Evolutionary conservation across 2,329 filamentous ascomycete species (phyloP), one percentile per base, ranked within the genome.

Genomic region (Colletotrichum sp.): DNA sequence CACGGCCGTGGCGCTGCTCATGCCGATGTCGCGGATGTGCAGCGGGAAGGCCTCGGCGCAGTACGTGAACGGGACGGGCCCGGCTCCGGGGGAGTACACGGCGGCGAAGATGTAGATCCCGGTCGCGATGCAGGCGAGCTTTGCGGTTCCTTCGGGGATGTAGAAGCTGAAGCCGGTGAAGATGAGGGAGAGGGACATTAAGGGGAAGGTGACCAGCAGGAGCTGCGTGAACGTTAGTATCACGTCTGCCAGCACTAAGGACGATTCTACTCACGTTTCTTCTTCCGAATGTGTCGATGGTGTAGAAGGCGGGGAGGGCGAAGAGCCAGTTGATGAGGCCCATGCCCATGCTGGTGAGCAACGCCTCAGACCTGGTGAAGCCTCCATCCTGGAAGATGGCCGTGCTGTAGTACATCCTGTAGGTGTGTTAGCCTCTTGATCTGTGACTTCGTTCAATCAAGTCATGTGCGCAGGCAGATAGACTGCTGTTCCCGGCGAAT

Each of bases 11-110:
- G 85, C 83, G 39, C 71, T 73, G 0, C 88, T 84, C 90, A 91
- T 91, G 16, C 89, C 90, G 69, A 90, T 86, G 12, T 88, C 88
- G 65, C 90, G 87, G 13, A 91, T 87, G 60, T 91, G 90, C 0
- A 91, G 82, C 0, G 90, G 90, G 77, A 91, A 91, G 0, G 89
- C 90, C 78, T 92, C 90, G 1, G 90, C 90, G 0, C 88, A 90
- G 80, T 92, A 92, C 0, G 90, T 91, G 78, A 91, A 91, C 0
- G 90, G 90, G 0, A 92, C 90, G 0, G 90, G 90, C 0, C 90
- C 90, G 65, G 90, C 88, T 19, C 90, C 90, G 0, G 89, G 89
- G 0, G 85, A 86, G 78, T 87, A 87, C 15, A 85, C 81, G 1
- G 83, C 82, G 78, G 84, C 84, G 69, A 87, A 87, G 6, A 86